Evolutionary conservation across 2,329 filamentous ascomycete species (phyloP).

Genomic region (Eurotiales sp.): DNA sequence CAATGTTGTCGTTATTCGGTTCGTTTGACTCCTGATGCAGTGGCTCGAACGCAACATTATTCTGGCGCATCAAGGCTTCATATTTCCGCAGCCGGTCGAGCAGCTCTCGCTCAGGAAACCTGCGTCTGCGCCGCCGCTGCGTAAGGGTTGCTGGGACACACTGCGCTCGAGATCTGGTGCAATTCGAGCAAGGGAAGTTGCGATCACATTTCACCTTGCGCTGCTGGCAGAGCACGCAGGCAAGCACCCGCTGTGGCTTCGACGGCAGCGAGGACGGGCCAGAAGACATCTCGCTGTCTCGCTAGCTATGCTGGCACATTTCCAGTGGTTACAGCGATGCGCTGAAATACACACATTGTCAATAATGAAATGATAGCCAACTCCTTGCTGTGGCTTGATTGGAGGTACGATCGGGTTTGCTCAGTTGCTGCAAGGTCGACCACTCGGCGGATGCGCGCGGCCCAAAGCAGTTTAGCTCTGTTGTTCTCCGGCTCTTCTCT

Average conservation of each 20-base stretch:
- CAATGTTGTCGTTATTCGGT: slow-evolving; percentile 17
- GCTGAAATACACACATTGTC: no score
- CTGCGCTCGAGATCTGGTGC: slow-evolving; percentile 59
- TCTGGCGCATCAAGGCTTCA: slow-evolving; percentile 61
- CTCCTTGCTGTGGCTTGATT: no score
- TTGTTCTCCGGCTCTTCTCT: no score
- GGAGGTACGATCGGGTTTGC: no score
- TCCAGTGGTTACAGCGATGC: background rate
- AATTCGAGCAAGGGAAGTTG: slow-evolving; percentile 67
- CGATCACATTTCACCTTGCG: slow-evolving; percentile 73
- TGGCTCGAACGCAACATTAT: slow-evolving; percentile 66
- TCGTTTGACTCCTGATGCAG: slow-evolving; percentile 43
- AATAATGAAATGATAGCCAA: no score
- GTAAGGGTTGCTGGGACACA: slow-evolving; percentile 49
- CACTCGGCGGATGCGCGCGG: no score
- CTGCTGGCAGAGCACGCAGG: slow-evolving; percentile 71
- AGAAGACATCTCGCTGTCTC: background rate
- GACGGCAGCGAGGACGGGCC: background rate
- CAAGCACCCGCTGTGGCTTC: slow-evolving; percentile 20
- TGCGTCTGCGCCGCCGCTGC: slow-evolving; percentile 53
- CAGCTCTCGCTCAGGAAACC: slow-evolving; percentile 66
- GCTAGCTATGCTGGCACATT: background rate
- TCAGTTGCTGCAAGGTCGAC: no score
- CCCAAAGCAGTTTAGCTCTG: no score
- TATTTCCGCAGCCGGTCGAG: slow-evolving; percentile 67